These are phyloP conservation scores for Cochlearia excelsa DNA, from an alignment of 345 rosid species.

Conservation along the genomic window DNA sequence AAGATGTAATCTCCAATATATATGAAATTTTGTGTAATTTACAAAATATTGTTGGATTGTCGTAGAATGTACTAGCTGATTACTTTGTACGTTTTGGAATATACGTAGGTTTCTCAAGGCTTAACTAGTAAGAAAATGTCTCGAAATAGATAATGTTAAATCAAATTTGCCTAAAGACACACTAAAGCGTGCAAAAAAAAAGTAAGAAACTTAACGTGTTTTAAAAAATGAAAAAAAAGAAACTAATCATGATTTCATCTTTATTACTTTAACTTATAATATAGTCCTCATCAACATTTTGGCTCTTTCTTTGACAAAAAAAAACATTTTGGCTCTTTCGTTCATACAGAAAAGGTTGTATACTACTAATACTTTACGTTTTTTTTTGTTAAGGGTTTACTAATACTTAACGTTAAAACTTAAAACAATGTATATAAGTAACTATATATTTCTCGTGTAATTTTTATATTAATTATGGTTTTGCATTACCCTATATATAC, in stretches of 20 bases:
- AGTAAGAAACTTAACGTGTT: conserved; percentile 14
- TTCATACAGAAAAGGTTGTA: background rate
- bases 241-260: conserved; percentile 8
- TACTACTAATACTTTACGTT: background rate
- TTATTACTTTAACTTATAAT: background rate
- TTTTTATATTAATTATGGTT: too few species aligned
- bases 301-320: background rate
- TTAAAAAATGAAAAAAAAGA: background rate
- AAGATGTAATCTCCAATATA: too few species aligned
- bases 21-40: background rate
- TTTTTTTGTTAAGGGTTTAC: too few species aligned
- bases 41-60: too few species aligned
- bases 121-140: conserved; percentile 32
- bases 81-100: background rate
- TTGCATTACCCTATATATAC: too few species aligned
- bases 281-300: background rate
- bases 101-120: conserved; percentile 15
- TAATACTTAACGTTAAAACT: too few species aligned
- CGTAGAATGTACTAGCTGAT: background rate
- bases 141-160: conserved; percentile 18
- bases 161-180: conserved; percentile 8
- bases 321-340: background rate
- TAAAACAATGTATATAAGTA: too few species aligned
- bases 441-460: too few species aligned
- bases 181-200: conserved; percentile 17